These are phyloP conservation scores for Zoysia pacifica DNA, from an alignment of 176 grass and related monocot genomes.

Conservation along the genomic window DNA sequence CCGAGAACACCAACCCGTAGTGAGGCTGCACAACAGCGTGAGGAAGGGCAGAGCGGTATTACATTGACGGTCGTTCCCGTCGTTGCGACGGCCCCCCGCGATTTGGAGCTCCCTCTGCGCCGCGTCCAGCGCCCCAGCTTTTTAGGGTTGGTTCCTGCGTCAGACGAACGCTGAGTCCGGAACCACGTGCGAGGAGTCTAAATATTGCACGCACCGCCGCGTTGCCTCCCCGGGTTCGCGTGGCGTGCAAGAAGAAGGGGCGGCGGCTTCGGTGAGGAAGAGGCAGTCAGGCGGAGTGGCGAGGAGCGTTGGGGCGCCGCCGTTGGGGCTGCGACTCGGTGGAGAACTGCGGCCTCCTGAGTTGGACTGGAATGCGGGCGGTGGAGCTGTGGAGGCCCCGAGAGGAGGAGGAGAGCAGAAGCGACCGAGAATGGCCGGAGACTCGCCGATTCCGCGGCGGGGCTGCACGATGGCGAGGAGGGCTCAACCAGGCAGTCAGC, in stretches of 20 bases:
- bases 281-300: too few species aligned
- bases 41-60: neutral
- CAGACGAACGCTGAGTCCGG: neutral
- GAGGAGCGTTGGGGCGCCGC: neutral
- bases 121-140: neutral
- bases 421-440: neutral
- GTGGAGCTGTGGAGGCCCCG: neutral
- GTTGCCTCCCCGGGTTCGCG: neutral
- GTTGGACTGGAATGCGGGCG: neutral
- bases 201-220: neutral
- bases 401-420: neutral
- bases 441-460: neutral
- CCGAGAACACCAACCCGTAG: neutral
- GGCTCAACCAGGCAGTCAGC: too few species aligned
- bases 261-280: neutral
- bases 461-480: neutral
- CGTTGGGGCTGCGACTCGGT: neutral
- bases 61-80: conserved; percentile 28
- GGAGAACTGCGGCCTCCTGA: neutral
- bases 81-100: neutral
- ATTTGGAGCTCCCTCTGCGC: neutral
- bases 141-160: neutral
- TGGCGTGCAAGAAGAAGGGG: neutral
- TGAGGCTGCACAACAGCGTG: neutral
- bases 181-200: neutral